These are phyloP conservation scores for Penicillium capsulatum DNA, from an alignment of 2,329 filamentous ascomycete species.

Conservation along the genomic window DNA sequence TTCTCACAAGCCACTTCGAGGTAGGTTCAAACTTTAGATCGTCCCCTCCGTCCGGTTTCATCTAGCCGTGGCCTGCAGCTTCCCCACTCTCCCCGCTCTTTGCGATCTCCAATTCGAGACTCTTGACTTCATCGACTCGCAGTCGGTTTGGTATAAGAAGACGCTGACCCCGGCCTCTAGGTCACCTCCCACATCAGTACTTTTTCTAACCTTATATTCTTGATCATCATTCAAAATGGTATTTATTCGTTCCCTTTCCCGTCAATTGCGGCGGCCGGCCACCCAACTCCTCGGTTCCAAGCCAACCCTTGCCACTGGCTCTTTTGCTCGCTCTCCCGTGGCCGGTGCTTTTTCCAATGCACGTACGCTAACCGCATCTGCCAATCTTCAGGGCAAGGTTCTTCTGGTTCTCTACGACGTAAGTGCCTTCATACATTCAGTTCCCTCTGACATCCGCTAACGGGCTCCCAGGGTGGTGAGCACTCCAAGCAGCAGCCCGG, in stretches of 20 bases:
- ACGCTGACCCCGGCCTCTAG: conserved; percentile 8
- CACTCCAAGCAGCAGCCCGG: conserved; percentile 85
- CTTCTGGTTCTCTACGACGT: conserved; percentile 91
- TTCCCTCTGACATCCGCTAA: conserved; percentile 5
- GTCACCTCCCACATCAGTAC: conserved; percentile 5
- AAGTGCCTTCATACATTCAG: conserved; percentile 35
- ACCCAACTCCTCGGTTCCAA: conserved; percentile 47
- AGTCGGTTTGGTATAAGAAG: conserved; percentile 9
- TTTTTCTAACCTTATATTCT: conserved; percentile 2
- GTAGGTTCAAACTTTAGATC: not conserved
- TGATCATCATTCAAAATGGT: conserved; percentile 47
- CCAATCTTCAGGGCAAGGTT: conserved; percentile 84
- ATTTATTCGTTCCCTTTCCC: conserved; percentile 61
- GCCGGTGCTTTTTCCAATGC: conserved; percentile 46
- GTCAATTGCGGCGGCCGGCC: conserved; percentile 53
- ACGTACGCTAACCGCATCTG: conserved; percentile 61
- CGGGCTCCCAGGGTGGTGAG: conserved; percentile 58
- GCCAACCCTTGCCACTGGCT: conserved; percentile 18
- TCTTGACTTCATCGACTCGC: conserved; percentile 6
- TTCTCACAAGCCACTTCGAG: not conserved
- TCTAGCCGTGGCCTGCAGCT: conserved; percentile 4
- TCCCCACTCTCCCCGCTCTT: conserved; percentile 12
- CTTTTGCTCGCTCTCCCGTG: conserved; percentile 35
- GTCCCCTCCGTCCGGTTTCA: not conserved
- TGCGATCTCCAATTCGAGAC: conserved; percentile 8